phyloP scores from a whole-genome alignment of 2,329 filamentous ascomycete genomes.

The Trichophyton simii region DNA sequence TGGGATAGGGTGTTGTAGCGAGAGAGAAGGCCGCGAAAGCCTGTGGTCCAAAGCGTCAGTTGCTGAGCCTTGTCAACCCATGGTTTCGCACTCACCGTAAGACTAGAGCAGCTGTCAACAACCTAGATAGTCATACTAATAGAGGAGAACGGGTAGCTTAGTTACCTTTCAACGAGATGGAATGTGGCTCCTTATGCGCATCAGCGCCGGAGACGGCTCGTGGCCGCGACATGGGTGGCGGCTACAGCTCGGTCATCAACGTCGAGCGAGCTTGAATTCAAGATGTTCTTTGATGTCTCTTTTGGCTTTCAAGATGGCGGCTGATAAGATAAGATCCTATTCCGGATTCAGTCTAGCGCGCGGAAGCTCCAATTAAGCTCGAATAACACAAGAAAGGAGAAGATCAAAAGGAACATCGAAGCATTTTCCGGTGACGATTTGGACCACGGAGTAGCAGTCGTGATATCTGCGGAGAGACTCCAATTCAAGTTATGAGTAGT shows the following conservation, averaged over 20 bases:
- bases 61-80: neutral
- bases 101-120: conserved; percentile 18
- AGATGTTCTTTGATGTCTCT: neutral
- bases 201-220: conserved; percentile 33
- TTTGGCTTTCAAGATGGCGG: neutral
- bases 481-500: no score
- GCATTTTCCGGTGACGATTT: no score
- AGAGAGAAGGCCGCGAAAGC: conserved; percentile 56
- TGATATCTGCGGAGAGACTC: no score
- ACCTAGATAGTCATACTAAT: conserved; percentile 14
- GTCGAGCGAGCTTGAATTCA: neutral
- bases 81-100: conserved; percentile 25
- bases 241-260: neutral
- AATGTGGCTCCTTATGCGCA: conserved; percentile 58
- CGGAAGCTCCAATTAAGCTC: neutral
- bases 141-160: conserved; percentile 5
- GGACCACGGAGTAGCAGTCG: no score
- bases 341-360: neutral
- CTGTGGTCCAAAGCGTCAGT: conserved; percentile 32
- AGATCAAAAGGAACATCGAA: no score
- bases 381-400: no score
- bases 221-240: conserved; percentile 28
- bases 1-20: conserved; percentile 34
- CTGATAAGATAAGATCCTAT: neutral
- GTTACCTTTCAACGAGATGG: conserved; percentile 59